These are phyloP conservation scores for Aspergillus ustus DNA, from an alignment of 2,329 filamentous ascomycete species.

Conservation along the genomic window DNA sequence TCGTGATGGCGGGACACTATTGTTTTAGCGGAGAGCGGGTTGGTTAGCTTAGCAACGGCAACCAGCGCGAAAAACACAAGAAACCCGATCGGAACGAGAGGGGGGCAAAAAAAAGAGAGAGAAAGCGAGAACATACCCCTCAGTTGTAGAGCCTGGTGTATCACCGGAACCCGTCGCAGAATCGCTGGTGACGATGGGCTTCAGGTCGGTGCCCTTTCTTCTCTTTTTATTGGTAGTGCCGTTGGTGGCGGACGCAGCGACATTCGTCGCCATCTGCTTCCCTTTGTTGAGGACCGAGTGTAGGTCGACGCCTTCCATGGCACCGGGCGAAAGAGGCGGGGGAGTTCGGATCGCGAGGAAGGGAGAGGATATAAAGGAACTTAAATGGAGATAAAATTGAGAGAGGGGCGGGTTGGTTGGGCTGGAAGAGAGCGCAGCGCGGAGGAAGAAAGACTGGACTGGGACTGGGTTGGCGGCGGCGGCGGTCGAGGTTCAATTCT, in stretches of 20 bases:
- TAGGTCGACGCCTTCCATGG: constrained; percentile 67
- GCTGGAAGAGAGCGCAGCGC: constrained; percentile 9
- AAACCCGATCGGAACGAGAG: background rate
- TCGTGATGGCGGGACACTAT: constrained; percentile 64
- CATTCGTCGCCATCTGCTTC: constrained; percentile 62
- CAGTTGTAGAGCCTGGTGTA: constrained; percentile 48
- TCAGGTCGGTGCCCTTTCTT: constrained; percentile 66
- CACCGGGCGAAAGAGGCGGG: constrained; percentile 30
- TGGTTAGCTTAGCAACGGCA: background rate
- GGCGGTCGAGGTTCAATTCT: constrained; percentile 5
- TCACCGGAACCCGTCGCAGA: constrained; percentile 50
- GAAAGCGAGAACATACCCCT: constrained; percentile 40
- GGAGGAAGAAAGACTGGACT: constrained; percentile 2
- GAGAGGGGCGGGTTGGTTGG: constrained; percentile 13
- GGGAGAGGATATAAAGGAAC: background rate
- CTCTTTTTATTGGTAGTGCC: constrained; percentile 67
- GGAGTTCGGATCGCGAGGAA: constrained; percentile 19
- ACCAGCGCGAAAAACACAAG: no score
- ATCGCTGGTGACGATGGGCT: constrained; percentile 70
- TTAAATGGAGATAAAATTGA: constrained; percentile 2
- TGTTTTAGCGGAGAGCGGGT: constrained; percentile 33
- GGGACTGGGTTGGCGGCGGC: constrained; percentile 14
- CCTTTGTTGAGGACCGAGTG: constrained; percentile 69
- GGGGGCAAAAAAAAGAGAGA: constrained; percentile 7
- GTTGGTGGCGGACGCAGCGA: constrained; percentile 52